phyloP scores from a whole-genome alignment of 306 rosid species.

The Cercis canadensis region DNA sequence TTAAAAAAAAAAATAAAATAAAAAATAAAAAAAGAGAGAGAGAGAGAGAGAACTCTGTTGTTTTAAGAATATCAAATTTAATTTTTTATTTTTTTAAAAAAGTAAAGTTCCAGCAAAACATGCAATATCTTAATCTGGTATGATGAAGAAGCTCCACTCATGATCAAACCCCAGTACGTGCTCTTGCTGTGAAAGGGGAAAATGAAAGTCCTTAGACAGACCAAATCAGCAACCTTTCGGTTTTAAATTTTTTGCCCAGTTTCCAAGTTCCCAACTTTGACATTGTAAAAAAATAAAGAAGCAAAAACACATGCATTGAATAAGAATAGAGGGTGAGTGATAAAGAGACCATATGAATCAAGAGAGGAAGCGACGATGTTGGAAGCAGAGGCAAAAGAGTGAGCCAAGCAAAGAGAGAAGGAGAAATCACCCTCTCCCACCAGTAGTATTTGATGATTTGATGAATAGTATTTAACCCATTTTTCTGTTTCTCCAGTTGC shows the following conservation, averaged over 20 bases:
- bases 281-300: no score
- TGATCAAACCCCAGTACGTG: background rate
- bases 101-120: background rate
- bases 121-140: no score
- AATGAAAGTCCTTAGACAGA: background rate
- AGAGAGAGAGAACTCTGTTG: no score
- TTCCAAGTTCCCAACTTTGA: no score
- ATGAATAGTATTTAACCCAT: slow-evolving; percentile 50
- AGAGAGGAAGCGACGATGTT: slow-evolving; percentile 57
- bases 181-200: background rate
- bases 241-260: no score
- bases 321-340: background rate
- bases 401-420: slow-evolving; percentile 52
- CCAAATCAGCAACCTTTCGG: background rate
- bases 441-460: slow-evolving; percentile 54
- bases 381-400: slow-evolving; percentile 49
- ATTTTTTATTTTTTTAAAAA: no score
- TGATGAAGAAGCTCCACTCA: background rate
- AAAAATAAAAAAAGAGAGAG: no score
- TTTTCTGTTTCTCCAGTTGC: background rate
- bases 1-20: no score
- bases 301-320: no score
- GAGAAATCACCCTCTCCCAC: slow-evolving; percentile 79
- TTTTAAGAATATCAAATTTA: no score
- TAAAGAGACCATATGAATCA: slow-evolving; percentile 40